phyloP scores from a whole-genome alignment of 2,329 filamentous ascomycete genomes.

The Aspergillus sp. region DNA sequence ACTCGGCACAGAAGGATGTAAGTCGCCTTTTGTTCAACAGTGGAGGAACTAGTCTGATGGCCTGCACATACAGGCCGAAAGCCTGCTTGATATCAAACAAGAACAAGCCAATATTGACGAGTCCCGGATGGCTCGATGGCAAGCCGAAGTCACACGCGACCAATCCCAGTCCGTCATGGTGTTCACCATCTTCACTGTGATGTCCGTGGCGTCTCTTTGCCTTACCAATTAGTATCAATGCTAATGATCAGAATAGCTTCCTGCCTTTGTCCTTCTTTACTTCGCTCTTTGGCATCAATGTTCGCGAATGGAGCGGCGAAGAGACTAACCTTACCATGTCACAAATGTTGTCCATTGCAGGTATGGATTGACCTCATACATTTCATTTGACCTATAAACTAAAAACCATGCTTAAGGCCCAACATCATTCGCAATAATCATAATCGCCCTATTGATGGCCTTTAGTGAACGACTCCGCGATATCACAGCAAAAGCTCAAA shows the following conservation, averaged over 20 bases:
- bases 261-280: constrained; percentile 66
- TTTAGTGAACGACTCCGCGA: constrained; percentile 47
- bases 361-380: constrained; percentile 11
- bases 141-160: constrained; percentile 62
- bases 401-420: constrained; percentile 16
- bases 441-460: constrained; percentile 53
- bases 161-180: constrained; percentile 63
- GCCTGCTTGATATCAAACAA: constrained; percentile 66
- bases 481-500: constrained; percentile 22
- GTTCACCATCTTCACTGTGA: constrained; percentile 62
- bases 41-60: background rate
- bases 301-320: constrained; percentile 57
- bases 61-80: constrained; percentile 52
- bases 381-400: background rate
- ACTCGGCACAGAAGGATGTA: constrained; percentile 58
- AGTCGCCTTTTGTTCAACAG: constrained; percentile 13
- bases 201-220: constrained; percentile 34
- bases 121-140: constrained; percentile 61
- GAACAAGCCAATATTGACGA: constrained; percentile 67
- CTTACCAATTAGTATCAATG: background rate
- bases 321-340: constrained; percentile 36
- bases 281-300: constrained; percentile 65
- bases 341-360: constrained; percentile 29
- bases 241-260: constrained; percentile 39
- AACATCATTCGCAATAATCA: constrained; percentile 54